A percentile compares a stretch with the other conserved stretches of the same genome.
These are phyloP conservation scores for Juglanconis sp. DNA, from an alignment of 2,329 filamentous ascomycete species.

Conservation along the genomic window DNA sequence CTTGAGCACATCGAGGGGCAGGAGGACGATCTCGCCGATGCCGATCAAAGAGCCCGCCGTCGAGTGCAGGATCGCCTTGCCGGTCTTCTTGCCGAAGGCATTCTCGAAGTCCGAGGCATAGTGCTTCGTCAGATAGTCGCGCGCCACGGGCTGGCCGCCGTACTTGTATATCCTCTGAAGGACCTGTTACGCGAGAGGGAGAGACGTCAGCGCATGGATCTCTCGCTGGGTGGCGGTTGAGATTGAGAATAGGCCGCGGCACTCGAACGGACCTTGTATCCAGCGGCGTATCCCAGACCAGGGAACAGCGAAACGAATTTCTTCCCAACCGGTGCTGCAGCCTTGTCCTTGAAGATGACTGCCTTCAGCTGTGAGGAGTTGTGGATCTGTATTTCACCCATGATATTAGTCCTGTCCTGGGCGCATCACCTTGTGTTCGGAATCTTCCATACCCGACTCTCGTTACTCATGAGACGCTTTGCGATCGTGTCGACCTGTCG, in stretches of 20 bases:
- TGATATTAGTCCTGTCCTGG: conserved; percentile 8
- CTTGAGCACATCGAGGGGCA: conserved; percentile 95
- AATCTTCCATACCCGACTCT: conserved; percentile 60
- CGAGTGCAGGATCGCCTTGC: conserved; percentile 97
- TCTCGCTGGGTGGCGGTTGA: neutral
- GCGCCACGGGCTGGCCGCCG: conserved; percentile 90
- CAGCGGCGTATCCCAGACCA: conserved; percentile 92
- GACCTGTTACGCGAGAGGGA: conserved; percentile 45
- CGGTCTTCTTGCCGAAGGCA: conserved; percentile 92
- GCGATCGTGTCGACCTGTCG: conserved; percentile 90
- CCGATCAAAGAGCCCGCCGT: conserved; percentile 93
- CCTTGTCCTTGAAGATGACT: conserved; percentile 92
- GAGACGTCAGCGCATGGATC: neutral
- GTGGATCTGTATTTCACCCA: conserved; percentile 42
- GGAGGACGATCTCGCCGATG: conserved; percentile 92
- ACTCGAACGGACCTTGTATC: conserved; percentile 71
- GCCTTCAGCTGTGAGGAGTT: conserved; percentile 68
- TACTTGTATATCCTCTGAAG: conserved; percentile 99
- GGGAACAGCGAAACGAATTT: conserved; percentile 98
- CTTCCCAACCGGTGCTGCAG: conserved; percentile 61
- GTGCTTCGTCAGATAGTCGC: conserved; percentile 80
- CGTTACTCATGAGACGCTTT: conserved; percentile 99
- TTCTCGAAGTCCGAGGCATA: conserved; percentile 80
- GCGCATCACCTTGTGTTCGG: neutral
- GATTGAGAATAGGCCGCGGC: neutral